Percentiles rank a stretch among this genome's conserved stretches.
phyloP scores from a whole-genome alignment of 2,329 filamentous ascomycete genomes.

The Botrytis fabae region DNA sequence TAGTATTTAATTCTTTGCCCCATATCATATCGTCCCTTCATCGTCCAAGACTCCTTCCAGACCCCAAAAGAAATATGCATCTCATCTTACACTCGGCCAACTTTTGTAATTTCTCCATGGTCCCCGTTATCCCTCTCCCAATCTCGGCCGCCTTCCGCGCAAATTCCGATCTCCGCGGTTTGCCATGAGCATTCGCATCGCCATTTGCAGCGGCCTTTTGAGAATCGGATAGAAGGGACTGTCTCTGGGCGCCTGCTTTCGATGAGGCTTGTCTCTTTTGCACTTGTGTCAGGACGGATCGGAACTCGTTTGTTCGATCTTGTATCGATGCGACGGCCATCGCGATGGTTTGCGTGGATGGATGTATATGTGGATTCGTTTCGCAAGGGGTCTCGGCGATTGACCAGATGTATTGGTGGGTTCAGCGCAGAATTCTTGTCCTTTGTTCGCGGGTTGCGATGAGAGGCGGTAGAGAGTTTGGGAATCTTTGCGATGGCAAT shows the following conservation, averaged over 20 bases:
- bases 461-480: not conserved
- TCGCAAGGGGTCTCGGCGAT: constrained; percentile 19
- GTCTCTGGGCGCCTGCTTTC: constrained; percentile 76
- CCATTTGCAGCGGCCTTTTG: constrained; percentile 66
- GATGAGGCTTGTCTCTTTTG: constrained; percentile 75
- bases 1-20: not conserved
- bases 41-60: not conserved
- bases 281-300: constrained; percentile 81
- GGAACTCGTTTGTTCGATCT: constrained; percentile 95
- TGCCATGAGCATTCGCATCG: constrained; percentile 46
- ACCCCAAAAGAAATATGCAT: too few species aligned
- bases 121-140: constrained; percentile 84
- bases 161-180: constrained; percentile 79
- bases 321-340: constrained; percentile 80
- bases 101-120: constrained; percentile 93
- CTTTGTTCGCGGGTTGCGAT: not conserved
- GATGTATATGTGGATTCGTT: constrained; percentile 10
- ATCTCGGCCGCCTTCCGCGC: constrained; percentile 89
- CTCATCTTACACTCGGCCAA: constrained; percentile 72
- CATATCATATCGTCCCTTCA: not conserved
- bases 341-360: not conserved
- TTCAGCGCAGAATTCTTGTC: not conserved
- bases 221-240: constrained; percentile 73
- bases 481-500: not conserved
- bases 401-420: constrained; percentile 14